Conservation (phyloP, 345 rosid genomes). For the Populus nigra region DNA sequence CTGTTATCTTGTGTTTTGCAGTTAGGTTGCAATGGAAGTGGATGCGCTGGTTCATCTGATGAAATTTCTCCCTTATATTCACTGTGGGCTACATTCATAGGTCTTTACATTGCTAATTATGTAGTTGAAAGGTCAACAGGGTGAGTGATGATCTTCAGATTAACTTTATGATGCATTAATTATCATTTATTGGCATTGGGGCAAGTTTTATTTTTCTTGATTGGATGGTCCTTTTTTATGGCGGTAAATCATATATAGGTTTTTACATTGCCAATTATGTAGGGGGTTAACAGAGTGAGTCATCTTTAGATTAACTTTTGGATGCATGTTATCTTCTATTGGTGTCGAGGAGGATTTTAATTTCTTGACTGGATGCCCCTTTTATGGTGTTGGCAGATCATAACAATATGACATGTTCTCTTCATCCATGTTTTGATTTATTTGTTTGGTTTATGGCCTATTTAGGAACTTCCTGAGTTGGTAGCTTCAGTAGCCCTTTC, state of each 20-base stretch:
- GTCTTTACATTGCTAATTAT: constrained; percentile 96
- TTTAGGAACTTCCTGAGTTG: neutral
- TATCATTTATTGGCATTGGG: neutral
- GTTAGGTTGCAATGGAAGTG: constrained; percentile 60
- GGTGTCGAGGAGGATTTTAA: no score
- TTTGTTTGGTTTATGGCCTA: neutral
- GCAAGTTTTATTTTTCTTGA: neutral
- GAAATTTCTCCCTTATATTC: constrained; percentile 99
- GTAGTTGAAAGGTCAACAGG: constrained; percentile 98
- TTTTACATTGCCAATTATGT: no score
- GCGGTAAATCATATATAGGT: neutral
- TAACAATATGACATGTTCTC: neutral
- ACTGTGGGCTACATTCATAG: constrained; percentile 97
- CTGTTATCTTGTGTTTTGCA: constrained; percentile 24
- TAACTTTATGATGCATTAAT: neutral
- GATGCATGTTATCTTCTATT: no score
- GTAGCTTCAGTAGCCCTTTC: neutral
- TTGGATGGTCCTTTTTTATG: neutral
- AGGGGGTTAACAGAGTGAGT: no score
- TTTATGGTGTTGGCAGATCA: no score
- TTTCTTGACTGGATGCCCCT: no score
- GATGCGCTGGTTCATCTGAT: constrained; percentile 70
- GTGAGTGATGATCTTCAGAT: constrained; percentile 44
- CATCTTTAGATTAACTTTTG: no score
- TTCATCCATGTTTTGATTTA: neutral